These are phyloP conservation scores for Sarocladium strictum DNA, from an alignment of 2,329 filamentous ascomycete species.

Conservation along the genomic window DNA sequence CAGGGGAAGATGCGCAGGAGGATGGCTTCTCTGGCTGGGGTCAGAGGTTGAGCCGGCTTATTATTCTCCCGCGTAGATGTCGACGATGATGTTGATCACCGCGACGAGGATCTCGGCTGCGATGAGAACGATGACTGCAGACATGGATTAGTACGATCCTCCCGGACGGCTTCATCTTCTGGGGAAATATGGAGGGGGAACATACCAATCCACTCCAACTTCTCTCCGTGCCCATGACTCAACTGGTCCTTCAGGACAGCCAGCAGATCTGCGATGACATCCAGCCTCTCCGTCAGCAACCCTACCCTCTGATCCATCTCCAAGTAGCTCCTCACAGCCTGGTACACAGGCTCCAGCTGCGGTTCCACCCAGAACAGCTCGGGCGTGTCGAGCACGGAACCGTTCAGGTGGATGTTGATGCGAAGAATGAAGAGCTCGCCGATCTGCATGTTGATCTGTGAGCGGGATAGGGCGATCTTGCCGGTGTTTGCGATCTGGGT, in stretches of 20 bases:
- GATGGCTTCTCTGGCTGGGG: not conserved
- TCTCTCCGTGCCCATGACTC: conserved; percentile 86
- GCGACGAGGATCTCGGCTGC: conserved; percentile 92
- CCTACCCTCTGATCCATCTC: conserved; percentile 97
- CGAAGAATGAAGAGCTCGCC: conserved; percentile 95
- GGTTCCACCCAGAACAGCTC: conserved; percentile 99
- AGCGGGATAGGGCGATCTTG: conserved; percentile 80
- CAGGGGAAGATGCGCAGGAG: too few species aligned
- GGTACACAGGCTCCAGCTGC: conserved; percentile 92
- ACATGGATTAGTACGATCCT: conserved; percentile 13
- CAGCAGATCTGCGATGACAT: conserved; percentile 85
- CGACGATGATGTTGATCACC: conserved; percentile 89
- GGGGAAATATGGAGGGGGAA: conserved; percentile 15
- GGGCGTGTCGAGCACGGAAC: conserved; percentile 90
- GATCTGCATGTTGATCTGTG: conserved; percentile 98
- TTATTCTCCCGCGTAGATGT: conserved; percentile 60
- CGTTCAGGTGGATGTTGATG: conserved; percentile 97
- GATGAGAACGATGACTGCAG: conserved; percentile 83
- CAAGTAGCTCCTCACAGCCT: conserved; percentile 88
- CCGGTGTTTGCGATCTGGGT: conserved; percentile 89
- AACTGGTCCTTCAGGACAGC: conserved; percentile 89
- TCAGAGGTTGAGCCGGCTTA: not conserved
- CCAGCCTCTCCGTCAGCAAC: conserved; percentile 80
- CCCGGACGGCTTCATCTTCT: not conserved
- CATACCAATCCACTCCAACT: conserved; percentile 82